Evolutionary conservation across 139 green algal genomes (phyloP).

Genomic region (Haematococcus lacustris): DNA sequence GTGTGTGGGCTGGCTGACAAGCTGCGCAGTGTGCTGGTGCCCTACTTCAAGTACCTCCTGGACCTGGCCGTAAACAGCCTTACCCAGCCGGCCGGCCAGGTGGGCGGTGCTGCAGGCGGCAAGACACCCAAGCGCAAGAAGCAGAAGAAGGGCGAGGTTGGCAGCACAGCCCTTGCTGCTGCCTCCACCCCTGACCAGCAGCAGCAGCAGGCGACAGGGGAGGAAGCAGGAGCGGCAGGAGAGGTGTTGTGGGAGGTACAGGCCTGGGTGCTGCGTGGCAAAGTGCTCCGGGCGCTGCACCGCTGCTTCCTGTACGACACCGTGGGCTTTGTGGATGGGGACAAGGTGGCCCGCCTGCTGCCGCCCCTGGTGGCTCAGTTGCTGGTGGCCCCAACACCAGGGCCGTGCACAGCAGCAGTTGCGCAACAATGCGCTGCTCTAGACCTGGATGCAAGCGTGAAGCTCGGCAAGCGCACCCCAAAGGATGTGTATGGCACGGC

Average conservation of each 20-base stretch:
- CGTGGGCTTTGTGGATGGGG: slow-evolving; percentile 60
- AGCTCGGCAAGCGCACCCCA: neutral
- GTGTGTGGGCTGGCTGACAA: slow-evolving; percentile 52
- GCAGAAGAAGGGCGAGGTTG: slow-evolving; percentile 47
- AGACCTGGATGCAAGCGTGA: neutral
- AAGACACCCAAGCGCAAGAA: neutral
- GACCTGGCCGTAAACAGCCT: slow-evolving; percentile 45
- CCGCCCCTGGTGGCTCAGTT: slow-evolving; percentile 48
- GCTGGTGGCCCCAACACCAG: neutral
- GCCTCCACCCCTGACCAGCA: too few species aligned
- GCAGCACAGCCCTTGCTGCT: slow-evolving; percentile 8
- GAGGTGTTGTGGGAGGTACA: neutral
- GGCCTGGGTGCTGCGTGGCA: slow-evolving; percentile 40
- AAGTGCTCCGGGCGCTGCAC: slow-evolving; percentile 69
- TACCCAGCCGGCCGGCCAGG: too few species aligned
- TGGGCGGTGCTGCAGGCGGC: slow-evolving; percentile 8
- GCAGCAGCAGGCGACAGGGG: slow-evolving; percentile 15
- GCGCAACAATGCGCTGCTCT: neutral
- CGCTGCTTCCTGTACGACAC: slow-evolving; percentile 78
- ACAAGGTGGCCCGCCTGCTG: slow-evolving; percentile 56
- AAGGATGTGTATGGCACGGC: slow-evolving; percentile 24
- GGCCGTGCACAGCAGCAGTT: neutral
- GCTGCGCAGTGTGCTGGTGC: slow-evolving; percentile 79
- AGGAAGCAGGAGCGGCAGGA: slow-evolving; percentile 2
- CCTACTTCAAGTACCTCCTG: slow-evolving; percentile 67